Conservation (phyloP, 345 rosid species). For the Bruguiera parviflora region DNA sequence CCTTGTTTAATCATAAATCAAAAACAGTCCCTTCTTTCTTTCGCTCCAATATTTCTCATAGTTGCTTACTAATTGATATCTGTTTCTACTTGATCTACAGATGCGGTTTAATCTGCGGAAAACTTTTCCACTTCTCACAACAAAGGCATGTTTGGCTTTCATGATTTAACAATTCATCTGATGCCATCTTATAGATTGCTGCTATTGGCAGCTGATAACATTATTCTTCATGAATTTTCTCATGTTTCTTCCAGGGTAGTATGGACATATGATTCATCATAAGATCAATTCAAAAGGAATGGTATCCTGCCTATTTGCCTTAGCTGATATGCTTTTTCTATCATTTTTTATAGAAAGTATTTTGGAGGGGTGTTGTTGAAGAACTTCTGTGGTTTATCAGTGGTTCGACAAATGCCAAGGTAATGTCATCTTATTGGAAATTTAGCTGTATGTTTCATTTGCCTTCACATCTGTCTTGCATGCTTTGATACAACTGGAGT, state of each 20-base stretch:
- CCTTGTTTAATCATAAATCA: background rate
- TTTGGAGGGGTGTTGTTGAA: constrained; percentile 98
- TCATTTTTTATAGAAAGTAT: constrained; percentile 64
- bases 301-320: constrained; percentile 7
- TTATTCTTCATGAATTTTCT: background rate
- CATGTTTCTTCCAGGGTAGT: background rate
- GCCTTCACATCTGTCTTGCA: background rate
- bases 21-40: background rate
- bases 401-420: constrained; percentile 96
- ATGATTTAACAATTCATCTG: background rate
- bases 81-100: constrained; percentile 30
- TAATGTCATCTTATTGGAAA: constrained; percentile 20
- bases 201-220: background rate
- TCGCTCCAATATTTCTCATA: constrained; percentile 2
- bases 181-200: background rate
- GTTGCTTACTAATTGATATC: constrained; percentile 7
- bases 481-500: background rate
- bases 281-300: background rate
- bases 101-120: constrained; percentile 81
- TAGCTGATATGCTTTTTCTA: constrained; percentile 6
- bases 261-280: background rate
- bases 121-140: constrained; percentile 81
- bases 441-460: background rate
- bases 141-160: constrained; percentile 50
- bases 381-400: constrained; percentile 98